Conservation (phyloP, 495 filamentous ascomycete species). For the Penicillium desertorum region DNA sequence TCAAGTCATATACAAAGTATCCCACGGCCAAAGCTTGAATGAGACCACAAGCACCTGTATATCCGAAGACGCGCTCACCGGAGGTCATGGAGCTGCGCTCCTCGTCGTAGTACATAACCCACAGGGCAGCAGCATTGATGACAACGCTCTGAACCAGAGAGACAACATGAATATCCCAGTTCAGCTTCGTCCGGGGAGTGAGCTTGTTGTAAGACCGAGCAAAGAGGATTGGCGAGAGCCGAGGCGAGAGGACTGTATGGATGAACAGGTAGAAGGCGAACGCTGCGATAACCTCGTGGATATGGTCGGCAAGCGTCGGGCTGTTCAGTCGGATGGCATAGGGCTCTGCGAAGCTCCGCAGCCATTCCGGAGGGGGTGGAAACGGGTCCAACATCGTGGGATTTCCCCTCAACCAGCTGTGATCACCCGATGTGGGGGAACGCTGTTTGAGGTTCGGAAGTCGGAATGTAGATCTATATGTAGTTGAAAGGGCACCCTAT, state of each 20-base stretch:
- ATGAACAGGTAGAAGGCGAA: constrained; percentile 75
- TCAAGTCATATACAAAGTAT: constrained; percentile 95
- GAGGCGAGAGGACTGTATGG: constrained; percentile 70
- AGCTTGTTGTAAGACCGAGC: constrained; percentile 70
- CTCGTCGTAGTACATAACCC: constrained; percentile 76
- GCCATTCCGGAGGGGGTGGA: constrained; percentile 45
- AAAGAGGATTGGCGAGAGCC: constrained; percentile 66
- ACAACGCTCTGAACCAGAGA: constrained; percentile 80
- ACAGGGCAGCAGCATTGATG: constrained; percentile 77
- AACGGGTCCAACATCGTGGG: constrained; percentile 53
- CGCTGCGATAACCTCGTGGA: constrained; percentile 82
- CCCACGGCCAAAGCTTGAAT: constrained; percentile 82
- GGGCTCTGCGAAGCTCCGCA: constrained; percentile 41
- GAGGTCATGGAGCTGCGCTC: constrained; percentile 72
- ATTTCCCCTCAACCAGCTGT: constrained; percentile 15
- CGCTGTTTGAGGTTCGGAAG: constrained; percentile 14
- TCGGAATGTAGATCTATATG: constrained; percentile 15
- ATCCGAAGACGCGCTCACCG: constrained; percentile 83
- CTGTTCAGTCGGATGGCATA: constrained; percentile 55
- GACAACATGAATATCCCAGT: constrained; percentile 97
- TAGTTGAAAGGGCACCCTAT: constrained; percentile 9
- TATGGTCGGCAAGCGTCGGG: constrained; percentile 73
- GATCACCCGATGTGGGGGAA: constrained; percentile 23
- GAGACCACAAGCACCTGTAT: constrained; percentile 78
- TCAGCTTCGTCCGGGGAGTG: constrained; percentile 66